Conservation (phyloP, 768 basidiomycete genomes). For the Boletus edulis region DNA sequence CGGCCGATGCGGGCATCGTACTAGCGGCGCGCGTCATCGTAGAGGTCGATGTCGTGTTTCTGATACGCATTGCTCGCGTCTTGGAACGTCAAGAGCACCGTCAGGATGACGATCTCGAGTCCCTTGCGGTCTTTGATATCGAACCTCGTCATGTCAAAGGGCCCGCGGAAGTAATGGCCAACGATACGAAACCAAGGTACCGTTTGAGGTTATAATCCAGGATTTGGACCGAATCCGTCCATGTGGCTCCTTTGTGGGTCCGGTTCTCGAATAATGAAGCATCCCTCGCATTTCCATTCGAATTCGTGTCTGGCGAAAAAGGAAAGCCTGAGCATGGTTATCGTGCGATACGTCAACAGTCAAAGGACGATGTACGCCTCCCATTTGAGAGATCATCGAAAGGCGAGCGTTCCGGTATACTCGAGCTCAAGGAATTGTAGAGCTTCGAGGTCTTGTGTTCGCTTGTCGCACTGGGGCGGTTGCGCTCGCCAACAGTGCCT, state of each 20-base stretch:
- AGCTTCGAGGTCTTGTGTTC: slow-evolving; percentile 77
- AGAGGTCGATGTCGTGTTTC: slow-evolving; percentile 19
- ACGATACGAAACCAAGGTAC: slow-evolving; percentile 30
- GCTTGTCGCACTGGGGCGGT: slow-evolving; percentile 56
- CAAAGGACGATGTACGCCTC: slow-evolving; percentile 57
- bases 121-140: slow-evolving; percentile 85
- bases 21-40: not conserved
- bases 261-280: slow-evolving; percentile 79
- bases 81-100: slow-evolving; percentile 73
- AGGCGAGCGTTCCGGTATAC: slow-evolving; percentile 68
- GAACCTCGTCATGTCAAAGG: slow-evolving; percentile 46
- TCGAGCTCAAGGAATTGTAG: slow-evolving; percentile 75
- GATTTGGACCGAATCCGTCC: slow-evolving; percentile 69
- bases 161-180: not conserved
- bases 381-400: slow-evolving; percentile 80
- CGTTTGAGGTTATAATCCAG: slow-evolving; percentile 83
- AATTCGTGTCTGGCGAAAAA: slow-evolving; percentile 60
- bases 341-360: not conserved
- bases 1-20: slow-evolving; percentile 31
- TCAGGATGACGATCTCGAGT: slow-evolving; percentile 77
- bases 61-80: slow-evolving; percentile 63
- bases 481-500: slow-evolving; percentile 65
- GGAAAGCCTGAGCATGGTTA: too few species aligned
- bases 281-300: slow-evolving; percentile 84
- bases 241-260: slow-evolving; percentile 81